Conservation (phyloP, 139 green algal species). For the Ettlia oleoabundans region DNA sequence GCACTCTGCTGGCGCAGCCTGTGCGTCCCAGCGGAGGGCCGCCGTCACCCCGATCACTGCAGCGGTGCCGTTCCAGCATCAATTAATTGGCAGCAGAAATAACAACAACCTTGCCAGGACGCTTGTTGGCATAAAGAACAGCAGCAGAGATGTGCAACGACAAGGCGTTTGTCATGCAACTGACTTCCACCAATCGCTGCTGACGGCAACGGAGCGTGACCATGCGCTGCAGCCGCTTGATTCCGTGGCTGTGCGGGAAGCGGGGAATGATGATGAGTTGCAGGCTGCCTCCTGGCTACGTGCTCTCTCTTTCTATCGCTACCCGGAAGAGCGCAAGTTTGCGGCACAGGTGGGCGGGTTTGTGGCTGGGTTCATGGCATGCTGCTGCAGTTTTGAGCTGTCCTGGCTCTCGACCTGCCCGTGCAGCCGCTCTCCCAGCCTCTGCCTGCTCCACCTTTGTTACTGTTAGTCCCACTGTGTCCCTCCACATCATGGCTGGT, state of each 20-base stretch:
- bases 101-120: neutral
- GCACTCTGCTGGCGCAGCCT: too few species aligned
- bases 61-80: too few species aligned
- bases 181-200: slow-evolving; percentile 29
- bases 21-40: too few species aligned
- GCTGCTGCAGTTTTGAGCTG: too few species aligned
- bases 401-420: too few species aligned
- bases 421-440: neutral
- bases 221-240: neutral
- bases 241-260: slow-evolving; percentile 11
- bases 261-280: slow-evolving; percentile 52
- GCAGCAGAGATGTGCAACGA: neutral
- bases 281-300: slow-evolving; percentile 44
- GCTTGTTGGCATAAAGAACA: neutral
- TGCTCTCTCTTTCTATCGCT: slow-evolving; percentile 59
- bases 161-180: neutral
- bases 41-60: too few species aligned
- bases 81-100: too few species aligned
- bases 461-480: too few species aligned
- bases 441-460: neutral
- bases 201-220: slow-evolving; percentile 14
- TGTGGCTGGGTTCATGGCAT: too few species aligned
- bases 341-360: slow-evolving; percentile 48
- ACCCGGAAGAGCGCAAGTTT: slow-evolving; percentile 61
- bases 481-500: neutral